phyloP scores from a whole-genome alignment of 805 yeast species.

The Candida ovalis region DNA sequence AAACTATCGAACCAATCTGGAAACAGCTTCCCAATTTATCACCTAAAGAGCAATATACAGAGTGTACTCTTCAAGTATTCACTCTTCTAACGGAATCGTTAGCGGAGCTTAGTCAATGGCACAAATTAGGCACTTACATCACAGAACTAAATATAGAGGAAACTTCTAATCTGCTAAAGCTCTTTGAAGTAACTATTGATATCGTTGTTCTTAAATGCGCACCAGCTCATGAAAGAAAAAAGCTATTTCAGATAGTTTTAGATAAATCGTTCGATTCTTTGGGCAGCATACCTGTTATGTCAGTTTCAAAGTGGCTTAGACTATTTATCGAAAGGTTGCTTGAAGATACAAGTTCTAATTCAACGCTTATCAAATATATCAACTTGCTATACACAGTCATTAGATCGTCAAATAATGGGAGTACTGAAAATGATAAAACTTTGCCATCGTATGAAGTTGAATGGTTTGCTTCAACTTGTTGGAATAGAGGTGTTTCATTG shows the following conservation, averaged over 20 bases:
- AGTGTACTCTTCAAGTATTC: neutral
- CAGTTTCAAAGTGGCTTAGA: constrained; percentile 2
- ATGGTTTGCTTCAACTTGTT: constrained; percentile 33
- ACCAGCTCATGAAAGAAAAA: neutral
- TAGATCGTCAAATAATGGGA: neutral
- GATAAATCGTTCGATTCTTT: neutral
- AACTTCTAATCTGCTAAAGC: neutral
- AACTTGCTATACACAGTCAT: constrained; percentile 3
- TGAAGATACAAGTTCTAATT: neutral
- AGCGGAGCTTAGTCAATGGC: constrained; percentile 1
- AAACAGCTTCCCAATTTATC: neutral
- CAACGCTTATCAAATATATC: neutral
- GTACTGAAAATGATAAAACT: constrained; percentile 1
- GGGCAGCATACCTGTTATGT: neutral
- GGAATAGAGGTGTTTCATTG: constrained; percentile 36
- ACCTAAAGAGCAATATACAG: neutral
- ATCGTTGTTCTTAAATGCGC: neutral
- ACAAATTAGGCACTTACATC: neutral
- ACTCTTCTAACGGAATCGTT: constrained; percentile 1
- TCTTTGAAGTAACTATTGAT: neutral
- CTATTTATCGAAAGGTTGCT: constrained; percentile 4
- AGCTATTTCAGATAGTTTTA: constrained; percentile 1
- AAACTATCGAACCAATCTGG: neutral
- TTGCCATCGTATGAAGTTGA: constrained; percentile 30
- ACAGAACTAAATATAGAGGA: neutral